Conservation (phyloP, 257 asterid genomes). For the Solanum lycopersicoides region DNA sequence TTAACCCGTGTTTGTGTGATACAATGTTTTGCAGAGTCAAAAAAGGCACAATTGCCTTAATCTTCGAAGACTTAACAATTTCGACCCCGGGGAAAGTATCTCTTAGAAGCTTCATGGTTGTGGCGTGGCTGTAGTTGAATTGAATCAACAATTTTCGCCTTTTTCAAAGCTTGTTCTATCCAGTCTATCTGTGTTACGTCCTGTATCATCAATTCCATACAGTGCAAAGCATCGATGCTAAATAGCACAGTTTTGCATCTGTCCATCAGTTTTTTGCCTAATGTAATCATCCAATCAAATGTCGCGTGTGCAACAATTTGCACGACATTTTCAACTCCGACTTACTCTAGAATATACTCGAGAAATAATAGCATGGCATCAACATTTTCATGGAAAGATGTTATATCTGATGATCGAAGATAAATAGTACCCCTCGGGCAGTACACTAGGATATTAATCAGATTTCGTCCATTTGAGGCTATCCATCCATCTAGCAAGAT, state of each 20-base stretch:
- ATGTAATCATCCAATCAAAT: slow-evolving; percentile 32
- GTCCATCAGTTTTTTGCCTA: slow-evolving; percentile 28
- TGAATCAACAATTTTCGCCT: no score
- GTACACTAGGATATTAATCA: slow-evolving; percentile 36
- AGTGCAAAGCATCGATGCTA: slow-evolving; percentile 47
- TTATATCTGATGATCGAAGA: slow-evolving; percentile 29
- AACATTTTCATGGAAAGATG: slow-evolving; percentile 4
- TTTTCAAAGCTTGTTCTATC: neutral
- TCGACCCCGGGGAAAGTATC: no score
- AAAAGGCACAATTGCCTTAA: no score
- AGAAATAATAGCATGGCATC: slow-evolving; percentile 22
- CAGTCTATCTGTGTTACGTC: slow-evolving; percentile 10
- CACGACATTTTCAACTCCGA: slow-evolving; percentile 6
- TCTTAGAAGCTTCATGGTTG: no score
- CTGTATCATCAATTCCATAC: slow-evolving; percentile 54
- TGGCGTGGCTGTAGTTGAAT: no score
- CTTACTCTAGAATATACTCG: slow-evolving; percentile 14
- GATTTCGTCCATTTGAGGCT: slow-evolving; percentile 18
- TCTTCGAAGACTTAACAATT: no score
- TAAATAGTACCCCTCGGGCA: slow-evolving; percentile 47
- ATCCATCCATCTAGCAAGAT: slow-evolving; percentile 56
- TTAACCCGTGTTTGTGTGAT: slow-evolving; percentile 8
- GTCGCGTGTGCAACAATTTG: slow-evolving; percentile 41
- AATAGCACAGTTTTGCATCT: slow-evolving; percentile 30
- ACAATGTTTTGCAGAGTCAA: no score